These are phyloP conservation scores for Termitomyces sp. DNA, from an alignment of 768 basidiomycete genomes.

Conservation along the genomic window DNA sequence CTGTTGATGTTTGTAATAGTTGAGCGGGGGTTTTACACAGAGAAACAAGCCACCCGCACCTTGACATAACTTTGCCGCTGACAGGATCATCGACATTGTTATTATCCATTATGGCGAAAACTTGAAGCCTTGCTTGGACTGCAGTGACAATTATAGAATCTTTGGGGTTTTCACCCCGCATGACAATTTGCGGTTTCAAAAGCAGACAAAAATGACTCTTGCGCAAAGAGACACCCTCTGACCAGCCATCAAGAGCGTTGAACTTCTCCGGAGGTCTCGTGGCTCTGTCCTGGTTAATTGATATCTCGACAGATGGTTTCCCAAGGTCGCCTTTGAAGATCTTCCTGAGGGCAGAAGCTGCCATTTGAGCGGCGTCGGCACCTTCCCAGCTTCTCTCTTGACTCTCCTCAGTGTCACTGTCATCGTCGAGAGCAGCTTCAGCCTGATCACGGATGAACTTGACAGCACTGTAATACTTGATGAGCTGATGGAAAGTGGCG, in stretches of 20 bases:
- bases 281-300: conserved; percentile 20
- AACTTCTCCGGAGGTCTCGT: conserved; percentile 30
- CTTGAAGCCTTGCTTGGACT: conserved; percentile 74
- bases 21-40: neutral
- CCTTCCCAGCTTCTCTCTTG: conserved; percentile 25
- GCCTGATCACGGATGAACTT: conserved; percentile 88
- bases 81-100: conserved; percentile 77
- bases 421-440: conserved; percentile 34
- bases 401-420: conserved; percentile 20
- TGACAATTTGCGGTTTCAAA: conserved; percentile 85
- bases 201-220: conserved; percentile 83
- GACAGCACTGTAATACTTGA: conserved; percentile 51
- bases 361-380: conserved; percentile 56
- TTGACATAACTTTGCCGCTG: conserved; percentile 80
- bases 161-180: conserved; percentile 52
- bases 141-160: conserved; percentile 74
- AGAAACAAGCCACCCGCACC: conserved; percentile 42
- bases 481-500: conserved; percentile 7
- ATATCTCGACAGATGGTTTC: conserved; percentile 41
- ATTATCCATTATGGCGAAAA: conserved; percentile 78
- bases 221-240: conserved; percentile 60
- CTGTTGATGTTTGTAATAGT: conserved; percentile 37
- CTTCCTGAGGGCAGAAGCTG: conserved; percentile 61
- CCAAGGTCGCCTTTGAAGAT: conserved; percentile 54
- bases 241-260: conserved; percentile 70